Base-by-base conservation (phyloP, 225 moss, liverwort and hornwort genomes). In the Climacium dendroides region DNA sequence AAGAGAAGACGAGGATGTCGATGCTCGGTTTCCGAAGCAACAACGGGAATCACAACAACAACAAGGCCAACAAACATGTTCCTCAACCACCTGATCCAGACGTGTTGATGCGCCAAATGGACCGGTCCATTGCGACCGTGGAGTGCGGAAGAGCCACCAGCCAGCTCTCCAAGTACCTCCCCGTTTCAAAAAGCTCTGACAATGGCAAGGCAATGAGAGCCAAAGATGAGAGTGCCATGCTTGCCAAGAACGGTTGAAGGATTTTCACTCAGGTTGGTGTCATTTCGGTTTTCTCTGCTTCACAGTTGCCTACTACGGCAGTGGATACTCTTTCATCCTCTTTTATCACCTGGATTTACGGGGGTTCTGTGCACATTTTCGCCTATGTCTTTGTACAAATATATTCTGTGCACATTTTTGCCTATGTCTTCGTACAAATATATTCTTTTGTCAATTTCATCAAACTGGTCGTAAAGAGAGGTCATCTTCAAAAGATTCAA, bases 41-140 rank as follows among this genome's bases (percentile, higher is more conserved):
- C 83, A 89, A 54, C 7, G 88, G 79, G 25, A 67, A 26, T 57
- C 43, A 9, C 19, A 77, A 43, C 52, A 77, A 43, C 52, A 79
- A 48, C 73, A 89, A 83, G 78, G 61, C 72, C 41, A 87, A 82
- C 83, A 89, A 90, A 47, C 90, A 87, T 53, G 85, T 87, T 7
- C 64, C 83, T 69, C 89, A 88, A 60, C 87, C 86, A 29, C 90
- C 82, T 12, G 90, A 93, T 57, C 91, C 93, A 34, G 90, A 93
- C 67, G 35, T 88, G 28, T 14, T 93, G 86, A 91, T 93, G 88
- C 93, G 90, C 48, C 91, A 93, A 77, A 89, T 91, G 88, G 90
- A 93, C 64, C 91, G 88, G 11, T 90, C 86, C 85, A 91, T 93
- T 64, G 88, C 90, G 32, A 74, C 82, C 55, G 87, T 91, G 88